Evolutionary conservation across 352 stramenopile genomes (phyloP).

Genomic region (Globisporangium orthogonon): DNA sequence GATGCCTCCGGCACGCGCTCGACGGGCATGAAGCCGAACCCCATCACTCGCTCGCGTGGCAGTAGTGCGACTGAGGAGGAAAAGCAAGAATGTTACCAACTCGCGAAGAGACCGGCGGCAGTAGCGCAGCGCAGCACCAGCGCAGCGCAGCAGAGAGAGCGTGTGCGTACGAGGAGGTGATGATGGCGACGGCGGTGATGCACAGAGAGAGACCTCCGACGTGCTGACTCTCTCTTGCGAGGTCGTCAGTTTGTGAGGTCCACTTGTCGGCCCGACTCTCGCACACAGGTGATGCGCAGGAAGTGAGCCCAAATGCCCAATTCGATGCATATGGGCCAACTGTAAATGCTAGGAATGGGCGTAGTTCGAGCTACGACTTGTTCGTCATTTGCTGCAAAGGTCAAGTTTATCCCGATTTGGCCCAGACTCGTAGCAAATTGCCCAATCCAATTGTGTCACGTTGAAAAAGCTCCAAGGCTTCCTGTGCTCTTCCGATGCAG

Average conservation of each 20-base stretch:
- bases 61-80: neutral
- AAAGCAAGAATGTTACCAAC: neutral
- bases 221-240: neutral
- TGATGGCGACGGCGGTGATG: neutral
- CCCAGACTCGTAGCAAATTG: too few relatives aligned
- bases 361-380: too few relatives aligned
- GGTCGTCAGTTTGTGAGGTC: neutral
- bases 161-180: neutral
- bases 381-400: too few relatives aligned
- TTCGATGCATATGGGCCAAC: neutral
- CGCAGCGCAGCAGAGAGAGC: neutral
- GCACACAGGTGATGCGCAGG: neutral
- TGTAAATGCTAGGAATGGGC: neutral
- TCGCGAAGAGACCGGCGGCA: neutral
- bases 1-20: slow-evolving; percentile 46
- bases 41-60: slow-evolving; percentile 3
- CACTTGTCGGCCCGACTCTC: neutral
- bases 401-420: too few relatives aligned
- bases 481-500: too few relatives aligned
- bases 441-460: too few relatives aligned
- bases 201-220: neutral
- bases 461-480: neutral
- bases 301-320: neutral
- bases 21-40: slow-evolving; percentile 21
- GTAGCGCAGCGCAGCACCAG: neutral